Evolutionary conservation across 2,329 filamentous ascomycete genomes (phyloP).

Genomic region (Paracorniculantispora psalliotae): DNA sequence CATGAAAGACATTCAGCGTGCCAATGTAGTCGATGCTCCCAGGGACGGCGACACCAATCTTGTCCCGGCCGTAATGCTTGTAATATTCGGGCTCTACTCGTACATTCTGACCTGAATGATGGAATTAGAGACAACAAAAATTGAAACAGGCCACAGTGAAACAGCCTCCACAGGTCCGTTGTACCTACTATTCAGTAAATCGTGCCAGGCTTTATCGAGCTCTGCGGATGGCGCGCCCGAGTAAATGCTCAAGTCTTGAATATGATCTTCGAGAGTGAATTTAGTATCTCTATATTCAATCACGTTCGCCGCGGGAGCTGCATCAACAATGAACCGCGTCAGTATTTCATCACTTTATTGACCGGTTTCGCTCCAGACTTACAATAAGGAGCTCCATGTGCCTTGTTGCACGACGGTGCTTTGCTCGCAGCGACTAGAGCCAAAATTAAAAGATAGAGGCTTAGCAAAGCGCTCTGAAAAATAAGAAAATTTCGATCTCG

Average conservation of each 20-base stretch:
- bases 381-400: background rate
- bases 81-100: slow-evolving; percentile 4
- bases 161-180: background rate
- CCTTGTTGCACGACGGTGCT: background rate
- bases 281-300: slow-evolving; percentile 5
- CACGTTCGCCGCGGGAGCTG: background rate
- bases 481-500: background rate
- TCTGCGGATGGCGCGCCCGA: slow-evolving; percentile 1
- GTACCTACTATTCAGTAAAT: slow-evolving; percentile 4
- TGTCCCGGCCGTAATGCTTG: slow-evolving; percentile 6
- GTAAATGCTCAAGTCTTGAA: slow-evolving; percentile 9
- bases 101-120: slow-evolving; percentile 1
- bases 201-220: slow-evolving; percentile 10
- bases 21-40: slow-evolving; percentile 10
- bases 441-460: slow-evolving; percentile 1
- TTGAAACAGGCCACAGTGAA: background rate
- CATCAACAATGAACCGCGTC: background rate
- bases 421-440: background rate
- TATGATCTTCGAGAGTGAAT: slow-evolving; percentile 9
- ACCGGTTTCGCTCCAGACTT: background rate
- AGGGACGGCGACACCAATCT: slow-evolving; percentile 3
- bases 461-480: background rate
- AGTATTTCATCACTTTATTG: background rate
- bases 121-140: background rate
- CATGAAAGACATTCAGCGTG: slow-evolving; percentile 9